These are phyloP conservation scores for Plectosphaerella plurivora DNA, from an alignment of 2,329 filamentous ascomycete genomes.

Conservation along the genomic window DNA sequence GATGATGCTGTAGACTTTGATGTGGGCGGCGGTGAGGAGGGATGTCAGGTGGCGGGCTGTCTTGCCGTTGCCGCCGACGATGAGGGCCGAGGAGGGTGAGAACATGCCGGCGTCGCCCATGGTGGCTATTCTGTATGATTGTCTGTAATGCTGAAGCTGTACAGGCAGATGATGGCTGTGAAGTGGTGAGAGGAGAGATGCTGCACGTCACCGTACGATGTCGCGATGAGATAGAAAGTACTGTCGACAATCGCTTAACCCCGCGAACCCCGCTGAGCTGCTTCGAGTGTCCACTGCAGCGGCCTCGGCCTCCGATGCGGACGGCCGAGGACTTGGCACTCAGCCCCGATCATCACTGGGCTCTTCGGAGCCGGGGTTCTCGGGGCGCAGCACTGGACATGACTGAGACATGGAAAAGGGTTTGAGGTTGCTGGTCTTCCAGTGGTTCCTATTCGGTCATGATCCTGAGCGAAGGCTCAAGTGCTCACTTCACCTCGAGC, in stretches of 20 bases:
- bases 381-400: too few species aligned
- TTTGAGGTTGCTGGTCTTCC: too few species aligned
- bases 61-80: constrained; percentile 20
- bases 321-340: background rate
- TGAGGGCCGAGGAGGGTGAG: constrained; percentile 17
- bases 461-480: too few species aligned
- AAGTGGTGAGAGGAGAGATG: background rate
- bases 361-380: too few species aligned
- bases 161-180: background rate
- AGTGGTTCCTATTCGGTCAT: too few species aligned
- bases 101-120: constrained; percentile 13
- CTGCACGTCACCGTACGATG: background rate
- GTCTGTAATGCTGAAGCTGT: background rate
- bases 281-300: too few species aligned
- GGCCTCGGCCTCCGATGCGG: too few species aligned
- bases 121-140: background rate
- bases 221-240: too few species aligned
- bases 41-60: constrained; percentile 16
- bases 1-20: constrained; percentile 19
- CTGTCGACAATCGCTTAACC: too few species aligned
- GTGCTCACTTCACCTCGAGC: too few species aligned
- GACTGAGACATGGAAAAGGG: too few species aligned
- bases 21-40: constrained; percentile 14
- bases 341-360: background rate
- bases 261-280: too few species aligned